Evolutionary conservation across 805 yeast species (phyloP), one percentile per base, ranked within the genome.

Genomic region (Torulaspora franciscae): DNA sequence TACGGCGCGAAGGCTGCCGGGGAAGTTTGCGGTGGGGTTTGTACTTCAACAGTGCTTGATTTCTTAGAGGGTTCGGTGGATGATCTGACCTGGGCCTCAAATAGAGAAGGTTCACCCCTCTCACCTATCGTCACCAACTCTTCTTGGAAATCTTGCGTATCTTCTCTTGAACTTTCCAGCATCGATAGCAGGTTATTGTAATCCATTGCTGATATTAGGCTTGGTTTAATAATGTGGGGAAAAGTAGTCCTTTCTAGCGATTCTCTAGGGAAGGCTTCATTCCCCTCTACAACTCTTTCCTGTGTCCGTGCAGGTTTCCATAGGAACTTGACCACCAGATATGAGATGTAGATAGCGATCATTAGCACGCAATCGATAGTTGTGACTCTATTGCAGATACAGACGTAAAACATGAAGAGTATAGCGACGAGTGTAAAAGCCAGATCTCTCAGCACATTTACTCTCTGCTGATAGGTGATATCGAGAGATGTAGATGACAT

Each of bases 121-220:
- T 15, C 38, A 23, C 38, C 13, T 22, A 46, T 25, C 10, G 43
- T 19, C 7, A 40, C 30, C 19, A 52, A 35, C 33, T 52, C 55
- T 4, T 43, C 48, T 32, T 38, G 45, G 13, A 37, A 39, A 7
- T 29, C 26, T n/a, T 28, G 19, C 17, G 15, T 10, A 17, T 32
- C 24, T 14, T 15, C 11, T 13, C 42, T 40, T 6, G 63, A 55
- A 27, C 51, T 41, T 44, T 61, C 65, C 40, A 64, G 39, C 53
- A 59, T 50, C 6, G 52, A 37, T 25, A 62, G 46, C 3, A 64
- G 40, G 33, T 49, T 55, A 33, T 51, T 57, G 40, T 54, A 58
- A 44, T 64, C 67, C 61, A 64, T 51, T 1, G 61, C 62, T 2
- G 65, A 53, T 10, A 64, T 49, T 7, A 64, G 32, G 38, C 59